A percentile compares a stretch with the other conserved stretches of the same genome.
phyloP scores from a whole-genome alignment of 192 early-diverging fungal genomes.

The Coemansia asiatica region DNA sequence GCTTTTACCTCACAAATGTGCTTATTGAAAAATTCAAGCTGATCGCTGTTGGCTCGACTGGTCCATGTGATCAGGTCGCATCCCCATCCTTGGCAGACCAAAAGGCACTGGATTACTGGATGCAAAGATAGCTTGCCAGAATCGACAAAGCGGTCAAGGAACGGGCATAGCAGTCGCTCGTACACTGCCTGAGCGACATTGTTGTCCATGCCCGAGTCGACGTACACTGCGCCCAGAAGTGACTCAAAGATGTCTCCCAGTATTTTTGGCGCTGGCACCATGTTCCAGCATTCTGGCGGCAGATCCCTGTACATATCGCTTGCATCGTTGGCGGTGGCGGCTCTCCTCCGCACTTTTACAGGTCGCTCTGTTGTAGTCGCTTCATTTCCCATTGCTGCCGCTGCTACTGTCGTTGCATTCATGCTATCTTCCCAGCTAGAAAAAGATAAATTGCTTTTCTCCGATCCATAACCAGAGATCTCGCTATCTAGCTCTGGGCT shows the following conservation, averaged over 20 bases:
- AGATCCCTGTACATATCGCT: conserved; percentile 36
- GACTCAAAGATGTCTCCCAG: conserved; percentile 88
- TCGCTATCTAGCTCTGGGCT: not conserved
- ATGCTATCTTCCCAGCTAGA: not conserved
- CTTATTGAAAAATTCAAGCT: conserved; percentile 33
- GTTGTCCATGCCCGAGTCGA: conserved; percentile 75
- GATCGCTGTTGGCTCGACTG: conserved; percentile 18
- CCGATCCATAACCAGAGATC: not conserved
- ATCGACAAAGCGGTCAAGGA: conserved; percentile 54
- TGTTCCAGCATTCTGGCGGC: conserved; percentile 74
- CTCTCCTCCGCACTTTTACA: not conserved
- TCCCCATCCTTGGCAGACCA: conserved; percentile 54
- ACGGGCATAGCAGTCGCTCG: conserved; percentile 39
- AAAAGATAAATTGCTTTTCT: not conserved
- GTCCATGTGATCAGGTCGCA: conserved; percentile 36
- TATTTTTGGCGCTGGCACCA: conserved; percentile 83
- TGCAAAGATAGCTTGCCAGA: conserved; percentile 48
- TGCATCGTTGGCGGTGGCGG: not conserved
- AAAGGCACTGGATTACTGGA: conserved; percentile 43
- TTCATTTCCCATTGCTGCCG: not conserved
- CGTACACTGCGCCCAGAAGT: conserved; percentile 80
- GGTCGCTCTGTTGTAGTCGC: not conserved
- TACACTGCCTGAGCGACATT: conserved; percentile 54
- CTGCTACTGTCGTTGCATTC: not conserved
- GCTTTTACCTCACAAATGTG: conserved; percentile 33